These are phyloP conservation scores for Strombidium stylifer DNA, from an alignment of 73 alveolate genomes.

Conservation along the genomic window DNA sequence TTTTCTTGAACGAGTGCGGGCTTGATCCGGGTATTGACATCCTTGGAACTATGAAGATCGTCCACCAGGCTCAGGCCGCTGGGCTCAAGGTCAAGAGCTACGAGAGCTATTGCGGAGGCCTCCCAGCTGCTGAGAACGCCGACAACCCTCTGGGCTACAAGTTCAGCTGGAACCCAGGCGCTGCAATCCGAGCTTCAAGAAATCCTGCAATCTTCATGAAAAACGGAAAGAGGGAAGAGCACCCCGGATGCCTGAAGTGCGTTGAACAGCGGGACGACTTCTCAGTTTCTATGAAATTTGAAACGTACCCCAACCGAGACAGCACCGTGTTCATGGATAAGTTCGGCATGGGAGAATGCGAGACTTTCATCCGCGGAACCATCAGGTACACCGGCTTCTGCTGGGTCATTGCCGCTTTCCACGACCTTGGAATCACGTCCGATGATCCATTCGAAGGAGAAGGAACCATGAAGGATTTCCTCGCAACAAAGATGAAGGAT, in stretches of 20 bases:
- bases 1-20: slow-evolving; percentile 76
- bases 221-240: slow-evolving; percentile 39
- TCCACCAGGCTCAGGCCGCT: slow-evolving; percentile 65
- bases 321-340: slow-evolving; percentile 58
- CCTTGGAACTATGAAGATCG: slow-evolving; percentile 76
- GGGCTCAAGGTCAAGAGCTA: slow-evolving; percentile 75
- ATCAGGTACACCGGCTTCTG: slow-evolving; percentile 76
- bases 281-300: slow-evolving; percentile 69
- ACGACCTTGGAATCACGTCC: slow-evolving; percentile 69
- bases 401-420: slow-evolving; percentile 68
- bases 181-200: slow-evolving; percentile 69
- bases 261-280: slow-evolving; percentile 51
- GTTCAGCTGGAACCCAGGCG: slow-evolving; percentile 86
- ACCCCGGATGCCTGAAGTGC: background rate
- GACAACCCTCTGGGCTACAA: slow-evolving; percentile 85
- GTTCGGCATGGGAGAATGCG: slow-evolving; percentile 64
- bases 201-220: slow-evolving; percentile 70
- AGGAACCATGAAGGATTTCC: slow-evolving; percentile 46
- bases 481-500: slow-evolving; percentile 10
- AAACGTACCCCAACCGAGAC: slow-evolving; percentile 86
- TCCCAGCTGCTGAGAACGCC: slow-evolving; percentile 81
- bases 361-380: slow-evolving; percentile 79
- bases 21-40: slow-evolving; percentile 90
- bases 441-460: slow-evolving; percentile 59
- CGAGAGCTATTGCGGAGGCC: slow-evolving; percentile 90